Evolutionary conservation across 208 protist genomes (phyloP), one percentile per base, ranked within the genome.

Genomic region (Leishmania gerbilli): DNA sequence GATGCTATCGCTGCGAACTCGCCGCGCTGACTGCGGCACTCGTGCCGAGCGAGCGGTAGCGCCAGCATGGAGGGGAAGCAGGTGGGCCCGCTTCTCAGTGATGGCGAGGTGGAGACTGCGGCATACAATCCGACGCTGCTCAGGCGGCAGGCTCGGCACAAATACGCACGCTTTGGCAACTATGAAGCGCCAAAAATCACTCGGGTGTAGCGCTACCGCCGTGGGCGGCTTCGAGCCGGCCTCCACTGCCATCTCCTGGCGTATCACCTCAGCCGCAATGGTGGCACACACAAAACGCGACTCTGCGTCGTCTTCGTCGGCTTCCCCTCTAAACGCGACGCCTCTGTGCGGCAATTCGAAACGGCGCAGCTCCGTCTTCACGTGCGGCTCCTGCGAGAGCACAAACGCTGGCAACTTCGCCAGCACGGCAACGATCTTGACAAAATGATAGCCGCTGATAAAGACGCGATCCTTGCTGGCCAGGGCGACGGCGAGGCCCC

Each of bases 131-230:
- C 90, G 86, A 1, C 93, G 88, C 74, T 93, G 85, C 51, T 60
- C 58, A 13, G 85, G 81, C 0, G 91, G 74, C 34, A 95, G 67
- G 71, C 67, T 88, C 3, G 90, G 91, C 53, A 95, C 86, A 79
- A 97, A 97, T 42, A 97, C 92, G 78, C 88, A 91, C 42, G 91
- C 89, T 76, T 97, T 97, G 78, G 92, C 74, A 13, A 97, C 83
- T 15, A 97, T 83, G 71, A 91, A 97, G 27, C 81, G 79, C 93
- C 93, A 97, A 55, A 97, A 86, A 21, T 92, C 90, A 60, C 78
- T 89, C n/a, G 87, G 62, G 19, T 79, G 87, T 56, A 88, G 69
- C 64, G 75, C 71, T 68, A 82, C 80, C 71, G 34, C 37, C 37
- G 21, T 68, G 31, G 27, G 31, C 7, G 74, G 74, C 74, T 37